Evolutionary conservation across 2,329 filamentous ascomycete genomes (phyloP), one percentile per base, ranked within the genome.

Genomic region (Seiridium unicorne): DNA sequence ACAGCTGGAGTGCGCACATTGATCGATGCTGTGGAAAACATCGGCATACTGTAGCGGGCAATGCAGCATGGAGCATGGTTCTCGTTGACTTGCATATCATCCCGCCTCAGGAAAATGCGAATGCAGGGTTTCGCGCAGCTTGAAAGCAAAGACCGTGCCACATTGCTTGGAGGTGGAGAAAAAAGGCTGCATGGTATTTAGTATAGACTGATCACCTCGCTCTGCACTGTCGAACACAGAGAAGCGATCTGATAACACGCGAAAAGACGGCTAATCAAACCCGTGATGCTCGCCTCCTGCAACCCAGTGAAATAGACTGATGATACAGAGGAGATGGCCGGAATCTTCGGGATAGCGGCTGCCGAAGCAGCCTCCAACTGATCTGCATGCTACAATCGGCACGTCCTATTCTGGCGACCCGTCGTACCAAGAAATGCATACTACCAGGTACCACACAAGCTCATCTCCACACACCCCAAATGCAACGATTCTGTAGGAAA

Each of bases 1-100:
- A 26, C 18, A 26, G 34, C 49, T 13, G 49, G 9, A 6, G 18
- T 35, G 49, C 31, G 49, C 11, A 49, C 47, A 32, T 26, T 32
- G 35, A 31, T 49, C 35, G 47, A 26, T 26, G 47, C 47, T 32
- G 26, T 11, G 51, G 51, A 44, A 36, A 55, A 40, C n/a, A 31
- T 55, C 38, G 51, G 51, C 38, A 55, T 31, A 26, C 18, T 26
- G 18, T 26, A 35, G 26, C 31, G 53, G 53, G 31, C 13, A 36
- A 13, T 47, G 55, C 40, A 34, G 55, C 55, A 48, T 40, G 7
- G 38, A 55, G 46, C 56, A 58, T 51, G 56, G 56, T 58, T 58
- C 47, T 58, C 7, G 56, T 51, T 58, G 56, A 58, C 56, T 58
- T 58, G 56, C 56, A 58, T 58, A 58, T 51, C 18, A 44, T 44